Base-by-base conservation (phyloP, 2,329 filamentous ascomycete genomes). In the Triangularia verruculosa region DNA sequence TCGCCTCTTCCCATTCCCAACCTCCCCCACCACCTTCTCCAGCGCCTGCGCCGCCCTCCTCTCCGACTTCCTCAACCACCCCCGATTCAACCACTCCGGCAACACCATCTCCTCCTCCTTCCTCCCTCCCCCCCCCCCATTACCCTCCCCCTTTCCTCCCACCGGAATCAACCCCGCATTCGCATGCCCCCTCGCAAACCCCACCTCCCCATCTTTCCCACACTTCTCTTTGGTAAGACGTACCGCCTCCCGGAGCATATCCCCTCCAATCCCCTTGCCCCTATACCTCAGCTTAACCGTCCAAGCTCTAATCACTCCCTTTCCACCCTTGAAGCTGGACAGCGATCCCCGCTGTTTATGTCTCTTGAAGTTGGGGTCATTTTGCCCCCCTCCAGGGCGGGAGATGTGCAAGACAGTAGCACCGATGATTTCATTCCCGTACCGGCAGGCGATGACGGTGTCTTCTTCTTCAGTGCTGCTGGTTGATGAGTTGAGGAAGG, bases 281-380 rank as follows among this genome's bases (percentile, higher is more conserved):
- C 93, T 83, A 74, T 92, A 92, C 69, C 82, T 81, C 58, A 87
- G 77, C 72, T 83, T 82, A 1, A 92, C 91, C 1, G 92, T 94
- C 92, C 93, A 97, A 1, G 90, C 92, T 27, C 90, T 85, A 63
- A 97, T 88, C 56, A 92, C 79, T 8, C 88, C 90, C 66, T 83
- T 84, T 59, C 89, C 89, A 34, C 87, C 86, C 68, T 79, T 79
- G 69, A 80, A 71, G 72, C 72, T 78, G 32, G 61, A 61, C 69
- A 67, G 66, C 57, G 70, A 27, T 59, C 70, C 68, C 27, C 66
- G 59, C 63, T 67, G 52, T 47, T 67, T 68, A 25, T 66, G 61
- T 9, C 68, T 60, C 32, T 62, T 32, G n/a, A 43, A 52, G 30
- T 54, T 43, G 52, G 32, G 28, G 39, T 53, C 12, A n/a, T 55